Base-by-base conservation (phyloP, 2,329 filamentous ascomycete genomes). In the Lachnellula subtilissima region DNA sequence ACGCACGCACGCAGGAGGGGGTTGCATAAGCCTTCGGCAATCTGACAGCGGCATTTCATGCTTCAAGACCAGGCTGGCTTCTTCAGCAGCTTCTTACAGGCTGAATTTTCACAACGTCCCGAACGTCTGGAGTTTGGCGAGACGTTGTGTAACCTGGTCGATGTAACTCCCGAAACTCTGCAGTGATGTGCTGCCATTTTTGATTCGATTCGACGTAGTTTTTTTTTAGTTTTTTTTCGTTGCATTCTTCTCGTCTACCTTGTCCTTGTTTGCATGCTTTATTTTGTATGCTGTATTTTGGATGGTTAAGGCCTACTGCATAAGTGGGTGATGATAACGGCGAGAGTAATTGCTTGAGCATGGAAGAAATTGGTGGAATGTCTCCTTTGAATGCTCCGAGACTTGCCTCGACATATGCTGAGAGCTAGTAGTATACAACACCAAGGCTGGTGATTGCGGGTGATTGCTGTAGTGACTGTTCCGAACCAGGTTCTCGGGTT, bases 401-500 rank as follows among this genome's bases (percentile, higher is more conserved):
- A 11, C 35, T 39, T 37, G 32, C 14, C 32, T 39, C 14, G 2
- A 36, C 35, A 46, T 37, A 2, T 12, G n/a, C n/a, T 32, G 45
- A 14, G 45, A 47, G 23, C 23, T 25, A 7, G 45, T 32, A 32
- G 28, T 28, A 28, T 28, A 28, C 28, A 28, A 9, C 11, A 47
- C 25, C 22, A 8, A 22, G 23, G 45, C 45, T 28, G 8, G 23
- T n/a, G 14, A 15, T 22, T 2, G 22, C 22, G 22, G 22, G 2
- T 22, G 22, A 22, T 25, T 47, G n/a, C 45, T 32, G 45, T 14
- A 32, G 23, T 32, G 6, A 45, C 37, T 19, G 17, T 39, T 43
- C 40, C 43, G 35, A 42, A 52, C 47, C 52, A 15, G 37, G 47
- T 51, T 56, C 50, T 57, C 51, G 56, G 53, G 55, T 25, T 40